Evolutionary conservation across 176 grass and related monocot species (phyloP).

Genomic region (Aegilops speltoides): DNA sequence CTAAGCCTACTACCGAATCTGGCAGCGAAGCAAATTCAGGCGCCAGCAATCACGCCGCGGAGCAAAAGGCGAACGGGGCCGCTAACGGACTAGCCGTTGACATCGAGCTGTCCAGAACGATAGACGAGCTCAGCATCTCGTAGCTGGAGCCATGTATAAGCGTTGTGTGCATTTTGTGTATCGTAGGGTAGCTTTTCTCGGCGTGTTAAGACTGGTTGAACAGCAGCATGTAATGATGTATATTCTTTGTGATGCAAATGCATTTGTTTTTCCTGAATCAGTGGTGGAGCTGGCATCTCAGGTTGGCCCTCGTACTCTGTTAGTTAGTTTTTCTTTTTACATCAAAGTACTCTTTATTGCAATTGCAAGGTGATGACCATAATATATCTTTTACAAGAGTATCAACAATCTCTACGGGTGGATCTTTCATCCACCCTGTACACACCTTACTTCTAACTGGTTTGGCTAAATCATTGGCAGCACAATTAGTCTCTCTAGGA

Average conservation of each 20-base stretch:
- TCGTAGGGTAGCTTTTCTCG: conserved; percentile 38
- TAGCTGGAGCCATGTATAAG: conserved; percentile 43
- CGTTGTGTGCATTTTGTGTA: conserved; percentile 48
- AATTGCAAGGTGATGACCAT: no score
- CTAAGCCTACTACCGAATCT: conserved; percentile 25
- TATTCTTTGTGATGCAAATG: conserved; percentile 49
- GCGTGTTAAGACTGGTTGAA: conserved; percentile 29
- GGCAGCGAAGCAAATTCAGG: conserved; percentile 28
- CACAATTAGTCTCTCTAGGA: no score
- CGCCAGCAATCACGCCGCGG: conserved; percentile 12
- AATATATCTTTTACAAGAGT: no score
- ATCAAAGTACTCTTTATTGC: no score
- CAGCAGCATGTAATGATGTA: conserved; percentile 56
- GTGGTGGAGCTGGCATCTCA: background rate
- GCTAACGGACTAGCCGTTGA: conserved; percentile 40
- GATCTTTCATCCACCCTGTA: no score
- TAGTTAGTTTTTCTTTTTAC: background rate
- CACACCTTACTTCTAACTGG: no score
- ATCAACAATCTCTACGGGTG: no score
- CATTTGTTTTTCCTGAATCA: conserved; percentile 17
- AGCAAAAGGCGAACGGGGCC: conserved; percentile 37
- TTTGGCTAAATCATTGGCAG: no score
- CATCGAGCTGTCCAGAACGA: conserved; percentile 34
- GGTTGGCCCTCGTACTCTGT: background rate
- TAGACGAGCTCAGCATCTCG: conserved; percentile 74